phyloP scores from a whole-genome alignment of 2,329 filamentous ascomycete species.

The Fusarium concolor region DNA sequence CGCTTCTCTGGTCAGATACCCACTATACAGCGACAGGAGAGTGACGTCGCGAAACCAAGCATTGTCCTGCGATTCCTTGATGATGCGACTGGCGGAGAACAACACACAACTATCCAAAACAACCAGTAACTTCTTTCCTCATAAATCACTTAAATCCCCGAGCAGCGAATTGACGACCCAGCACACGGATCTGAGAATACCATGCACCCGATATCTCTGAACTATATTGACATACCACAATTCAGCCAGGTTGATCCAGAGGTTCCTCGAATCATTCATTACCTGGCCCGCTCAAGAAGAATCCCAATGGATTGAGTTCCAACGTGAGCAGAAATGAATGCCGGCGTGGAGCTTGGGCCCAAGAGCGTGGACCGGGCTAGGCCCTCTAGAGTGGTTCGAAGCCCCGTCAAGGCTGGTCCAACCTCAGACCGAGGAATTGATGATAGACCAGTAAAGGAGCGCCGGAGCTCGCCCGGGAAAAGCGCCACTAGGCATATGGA shows the following conservation, averaged over 20 bases:
- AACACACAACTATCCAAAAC: not conserved
- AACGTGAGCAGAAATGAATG: slow-evolving; percentile 1
- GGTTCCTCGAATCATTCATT: not conserved
- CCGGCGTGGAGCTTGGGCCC: slow-evolving; percentile 4
- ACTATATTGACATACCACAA: not conserved
- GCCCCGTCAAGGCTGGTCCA: slow-evolving; percentile 30
- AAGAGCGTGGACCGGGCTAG: slow-evolving; percentile 39
- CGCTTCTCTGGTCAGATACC: slow-evolving; percentile 9
- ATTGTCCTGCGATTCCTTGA: not conserved
- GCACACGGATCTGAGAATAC: slow-evolving; percentile 1
- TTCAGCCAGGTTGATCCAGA: not conserved
- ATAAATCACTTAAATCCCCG: slow-evolving; percentile 4
- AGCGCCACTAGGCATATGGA: slow-evolving; percentile 32
- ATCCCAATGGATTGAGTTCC: not conserved
- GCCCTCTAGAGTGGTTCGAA: slow-evolving; percentile 37
- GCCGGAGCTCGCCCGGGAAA: slow-evolving; percentile 26
- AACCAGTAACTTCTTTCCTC: not conserved
- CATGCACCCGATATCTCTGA: not conserved
- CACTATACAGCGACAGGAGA: slow-evolving; percentile 1
- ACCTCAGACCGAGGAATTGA: slow-evolving; percentile 11
- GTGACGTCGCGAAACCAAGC: slow-evolving; percentile 8
- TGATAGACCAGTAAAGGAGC: slow-evolving; percentile 24
- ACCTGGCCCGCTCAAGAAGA: not conserved
- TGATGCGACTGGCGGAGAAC: slow-evolving; percentile 6
- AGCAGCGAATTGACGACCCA: not conserved